A percentile compares a stretch with the other conserved stretches of the same genome.
Conservation (phyloP, 179 eudicot species). For the Spinacia oleracea region DNA sequence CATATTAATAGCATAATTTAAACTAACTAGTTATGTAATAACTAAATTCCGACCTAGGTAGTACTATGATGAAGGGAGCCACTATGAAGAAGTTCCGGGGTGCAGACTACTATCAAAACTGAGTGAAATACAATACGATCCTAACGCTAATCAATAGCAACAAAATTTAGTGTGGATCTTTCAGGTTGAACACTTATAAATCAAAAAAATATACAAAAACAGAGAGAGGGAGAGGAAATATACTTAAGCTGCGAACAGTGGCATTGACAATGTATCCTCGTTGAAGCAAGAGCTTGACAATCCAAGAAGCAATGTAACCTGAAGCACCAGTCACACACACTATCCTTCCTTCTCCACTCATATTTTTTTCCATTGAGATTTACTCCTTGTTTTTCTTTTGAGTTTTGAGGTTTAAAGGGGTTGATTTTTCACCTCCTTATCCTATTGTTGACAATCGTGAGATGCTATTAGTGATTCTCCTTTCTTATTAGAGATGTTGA, state of each 20-base stretch:
- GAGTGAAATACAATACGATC: too few relatives aligned
- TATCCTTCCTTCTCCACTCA: conserved; percentile 9
- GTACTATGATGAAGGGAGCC: too few relatives aligned
- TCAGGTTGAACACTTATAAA: background rate
- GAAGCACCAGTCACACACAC: conserved; percentile 38
- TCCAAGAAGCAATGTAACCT: conserved; percentile 34
- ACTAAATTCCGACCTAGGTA: background rate
- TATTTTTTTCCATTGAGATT: background rate
- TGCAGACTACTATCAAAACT: too few relatives aligned
- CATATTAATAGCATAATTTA: too few relatives aligned
- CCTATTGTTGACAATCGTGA: too few relatives aligned
- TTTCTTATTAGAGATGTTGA: too few relatives aligned
- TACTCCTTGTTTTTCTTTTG: background rate
- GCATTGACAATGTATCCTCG: conserved; percentile 33
- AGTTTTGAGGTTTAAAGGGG: background rate
- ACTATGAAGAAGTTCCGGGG: too few relatives aligned
- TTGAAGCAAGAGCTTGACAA: conserved; percentile 32
- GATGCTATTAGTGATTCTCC: too few relatives aligned
- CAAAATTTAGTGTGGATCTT: too few relatives aligned
- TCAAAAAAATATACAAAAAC: too few relatives aligned
- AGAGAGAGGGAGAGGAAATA: background rate
- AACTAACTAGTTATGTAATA: background rate
- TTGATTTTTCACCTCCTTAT: background rate
- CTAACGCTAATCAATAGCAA: too few relatives aligned
- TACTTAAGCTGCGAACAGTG: conserved; percentile 32